Base-by-base conservation (phyloP, 1,284 basidiomycete species). In the Ceratorhiza oryzae-sativae region DNA sequence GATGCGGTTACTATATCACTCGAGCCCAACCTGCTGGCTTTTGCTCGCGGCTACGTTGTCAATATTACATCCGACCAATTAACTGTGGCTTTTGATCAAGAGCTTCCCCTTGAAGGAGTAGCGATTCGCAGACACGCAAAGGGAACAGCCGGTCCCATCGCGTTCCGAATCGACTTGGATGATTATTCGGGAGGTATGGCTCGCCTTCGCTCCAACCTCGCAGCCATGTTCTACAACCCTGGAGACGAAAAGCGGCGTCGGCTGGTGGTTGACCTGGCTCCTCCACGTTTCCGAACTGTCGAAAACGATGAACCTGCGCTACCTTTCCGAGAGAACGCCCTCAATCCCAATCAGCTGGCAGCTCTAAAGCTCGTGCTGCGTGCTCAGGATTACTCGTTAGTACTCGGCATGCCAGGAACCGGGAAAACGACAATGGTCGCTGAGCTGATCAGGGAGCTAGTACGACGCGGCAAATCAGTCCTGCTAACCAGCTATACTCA, bases 321-420 rank as follows among this genome's bases (percentile, higher is more conserved):
- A 39, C n/a, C 46, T 18, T 53, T 46, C 18, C 65, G 48, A 27
- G 45, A 79, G 1, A 15, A 73, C 4, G 75, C 79, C 36, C 84
- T 98, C 15, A 98, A 98, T 77, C 77, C 80, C 0, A 90, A 90
- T 73, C 97, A 99, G 81, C 79, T 83, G 55, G 80, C 80, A 1
- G 96, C 95, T 0, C 86, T 98, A 78, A 79, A 82, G 34, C 90
- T 88, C 74, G 93, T 92, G 1, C 80, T 98, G 18, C 82, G 84
- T 1, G 93, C 97, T 0, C 83, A 88, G 73, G 96, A 99, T 80
- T 99, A 98, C 79, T 90, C 95, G 0, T 82, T 98, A 55, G 87
- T 99, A 36, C 84, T 98, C 4, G 97, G 97, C 27, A 98, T 99
- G 97, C 97, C 97, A 1, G 97, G 97, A 0, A 98, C 97, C 1